phyloP scores from a whole-genome alignment of 768 basidiomycete species.

The Pleurotus ostreatus region DNA sequence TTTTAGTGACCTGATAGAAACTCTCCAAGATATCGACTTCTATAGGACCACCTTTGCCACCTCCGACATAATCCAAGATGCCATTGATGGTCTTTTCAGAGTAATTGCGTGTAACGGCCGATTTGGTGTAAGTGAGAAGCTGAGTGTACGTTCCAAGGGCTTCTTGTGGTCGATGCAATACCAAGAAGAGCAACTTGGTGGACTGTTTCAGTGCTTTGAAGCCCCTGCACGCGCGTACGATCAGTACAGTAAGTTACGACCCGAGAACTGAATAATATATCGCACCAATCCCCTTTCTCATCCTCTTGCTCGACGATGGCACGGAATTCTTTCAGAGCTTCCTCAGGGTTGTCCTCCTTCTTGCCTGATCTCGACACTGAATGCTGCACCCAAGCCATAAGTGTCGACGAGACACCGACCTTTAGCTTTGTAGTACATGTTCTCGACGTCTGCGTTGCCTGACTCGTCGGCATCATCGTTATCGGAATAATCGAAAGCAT shows the following conservation, averaged over 20 bases:
- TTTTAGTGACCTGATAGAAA: constrained; percentile 93
- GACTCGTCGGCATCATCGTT: constrained; percentile 78
- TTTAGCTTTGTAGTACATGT: constrained; percentile 98
- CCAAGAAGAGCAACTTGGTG: constrained; percentile 88
- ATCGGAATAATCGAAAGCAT: constrained; percentile 96
- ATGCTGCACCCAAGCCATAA: constrained; percentile 5
- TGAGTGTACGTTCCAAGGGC: constrained; percentile 84
- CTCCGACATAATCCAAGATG: constrained; percentile 96
- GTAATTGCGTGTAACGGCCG: constrained; percentile 91
- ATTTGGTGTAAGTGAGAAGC: constrained; percentile 91
- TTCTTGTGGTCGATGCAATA: constrained; percentile 72
- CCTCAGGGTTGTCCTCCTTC: constrained; percentile 93
- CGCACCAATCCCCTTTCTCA: constrained; percentile 93
- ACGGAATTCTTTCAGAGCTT: constrained; percentile 85
- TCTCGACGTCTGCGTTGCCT: constrained; percentile 88
- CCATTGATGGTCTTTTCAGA: constrained; percentile 99
- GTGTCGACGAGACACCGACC: constrained; percentile 44
- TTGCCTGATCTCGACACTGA: constrained; percentile 53
- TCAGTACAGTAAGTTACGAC: constrained; percentile 1
- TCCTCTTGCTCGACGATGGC: constrained; percentile 86
- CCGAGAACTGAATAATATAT: constrained; percentile 4
- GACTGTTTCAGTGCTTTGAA: constrained; percentile 99
- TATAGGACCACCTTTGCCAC: constrained; percentile 72
- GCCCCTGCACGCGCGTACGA: constrained; percentile 55
- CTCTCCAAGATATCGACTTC: constrained; percentile 87